Conservation (phyloP, 495 filamentous ascomycete species). For the Hypoxylon rickii region DNA sequence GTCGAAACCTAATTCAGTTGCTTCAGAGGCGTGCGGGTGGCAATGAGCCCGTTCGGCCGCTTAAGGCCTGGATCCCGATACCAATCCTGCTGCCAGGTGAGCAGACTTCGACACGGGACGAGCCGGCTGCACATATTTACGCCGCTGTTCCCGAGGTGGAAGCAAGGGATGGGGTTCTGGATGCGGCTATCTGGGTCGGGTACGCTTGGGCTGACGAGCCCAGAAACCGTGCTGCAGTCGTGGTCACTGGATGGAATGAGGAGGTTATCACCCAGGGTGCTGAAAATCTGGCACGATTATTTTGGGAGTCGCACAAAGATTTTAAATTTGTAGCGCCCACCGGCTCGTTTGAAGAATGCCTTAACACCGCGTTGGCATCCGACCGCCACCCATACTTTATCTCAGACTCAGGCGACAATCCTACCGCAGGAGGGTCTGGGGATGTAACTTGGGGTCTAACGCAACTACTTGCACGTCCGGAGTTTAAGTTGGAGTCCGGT, state of each 20-base stretch:
- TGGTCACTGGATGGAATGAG: slow-evolving; percentile 58
- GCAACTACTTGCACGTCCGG: slow-evolving; percentile 51
- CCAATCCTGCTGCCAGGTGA: slow-evolving; percentile 61
- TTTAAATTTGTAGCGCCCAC: slow-evolving; percentile 62
- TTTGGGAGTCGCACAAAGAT: slow-evolving; percentile 54
- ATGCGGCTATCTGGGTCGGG: slow-evolving; percentile 63
- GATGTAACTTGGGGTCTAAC: slow-evolving; percentile 60
- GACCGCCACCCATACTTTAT: slow-evolving; percentile 58
- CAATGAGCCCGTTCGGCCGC: slow-evolving; percentile 38
- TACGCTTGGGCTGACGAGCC: slow-evolving; percentile 66
- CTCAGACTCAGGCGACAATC: slow-evolving; percentile 63
- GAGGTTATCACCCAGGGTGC: slow-evolving; percentile 44
- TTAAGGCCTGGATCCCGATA: slow-evolving; percentile 62
- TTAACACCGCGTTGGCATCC: slow-evolving; percentile 53
- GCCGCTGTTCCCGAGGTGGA: slow-evolving; percentile 53
- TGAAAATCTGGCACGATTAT: slow-evolving; percentile 51
- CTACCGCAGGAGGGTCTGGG: slow-evolving; percentile 60
- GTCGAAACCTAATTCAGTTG: slow-evolving; percentile 54
- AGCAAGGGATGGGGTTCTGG: slow-evolving; percentile 47
- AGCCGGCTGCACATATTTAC: slow-evolving; percentile 61
- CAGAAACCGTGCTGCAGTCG: slow-evolving; percentile 56
- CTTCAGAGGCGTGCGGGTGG: slow-evolving; percentile 32
- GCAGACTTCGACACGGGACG: slow-evolving; percentile 60
- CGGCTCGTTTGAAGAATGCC: slow-evolving; percentile 54
- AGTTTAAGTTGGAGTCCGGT: slow-evolving; percentile 47